Conservation (phyloP, 139 green algal genomes). For the Chlorella vulgaris region DNA sequence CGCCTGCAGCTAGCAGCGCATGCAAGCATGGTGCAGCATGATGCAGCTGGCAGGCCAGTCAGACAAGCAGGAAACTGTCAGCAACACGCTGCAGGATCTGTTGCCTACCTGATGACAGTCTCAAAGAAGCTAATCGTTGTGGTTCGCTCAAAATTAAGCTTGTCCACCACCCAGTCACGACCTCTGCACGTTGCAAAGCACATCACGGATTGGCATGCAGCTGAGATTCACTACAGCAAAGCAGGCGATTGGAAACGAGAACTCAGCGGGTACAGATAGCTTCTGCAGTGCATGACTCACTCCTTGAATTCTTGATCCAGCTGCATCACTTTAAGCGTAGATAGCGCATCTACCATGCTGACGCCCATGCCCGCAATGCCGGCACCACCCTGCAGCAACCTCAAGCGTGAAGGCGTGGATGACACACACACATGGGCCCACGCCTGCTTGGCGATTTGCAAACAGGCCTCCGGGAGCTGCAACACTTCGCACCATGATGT, state of each 20-base stretch:
- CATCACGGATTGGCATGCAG: neutral
- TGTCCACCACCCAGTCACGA: constrained; percentile 51
- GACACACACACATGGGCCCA: too few species aligned
- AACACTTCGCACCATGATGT: constrained; percentile 30
- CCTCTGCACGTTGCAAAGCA: constrained; percentile 22
- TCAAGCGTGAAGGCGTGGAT: too few species aligned
- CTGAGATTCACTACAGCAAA: too few species aligned
- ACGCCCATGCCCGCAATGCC: constrained; percentile 64
- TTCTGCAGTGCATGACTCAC: constrained; percentile 13
- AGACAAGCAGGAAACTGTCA: too few species aligned
- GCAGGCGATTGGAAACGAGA: too few species aligned
- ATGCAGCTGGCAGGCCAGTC: neutral
- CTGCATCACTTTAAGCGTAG: constrained; percentile 78
- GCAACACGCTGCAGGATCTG: too few species aligned
- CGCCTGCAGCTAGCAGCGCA: neutral
- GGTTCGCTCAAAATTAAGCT: constrained; percentile 60
- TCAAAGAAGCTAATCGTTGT: constrained; percentile 36
- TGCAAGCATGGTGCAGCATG: neutral
- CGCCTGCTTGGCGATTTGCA: too few species aligned
- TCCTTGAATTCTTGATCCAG: constrained; percentile 54
- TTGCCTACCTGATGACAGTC: constrained; percentile 26
- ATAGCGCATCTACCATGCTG: constrained; percentile 69
- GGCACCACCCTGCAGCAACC: constrained; percentile 33
- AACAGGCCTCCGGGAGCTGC: too few species aligned
- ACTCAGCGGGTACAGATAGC: too few species aligned